Conservation (phyloP, 352 stramenopile genomes). For the Globisporangium solare region DNA sequence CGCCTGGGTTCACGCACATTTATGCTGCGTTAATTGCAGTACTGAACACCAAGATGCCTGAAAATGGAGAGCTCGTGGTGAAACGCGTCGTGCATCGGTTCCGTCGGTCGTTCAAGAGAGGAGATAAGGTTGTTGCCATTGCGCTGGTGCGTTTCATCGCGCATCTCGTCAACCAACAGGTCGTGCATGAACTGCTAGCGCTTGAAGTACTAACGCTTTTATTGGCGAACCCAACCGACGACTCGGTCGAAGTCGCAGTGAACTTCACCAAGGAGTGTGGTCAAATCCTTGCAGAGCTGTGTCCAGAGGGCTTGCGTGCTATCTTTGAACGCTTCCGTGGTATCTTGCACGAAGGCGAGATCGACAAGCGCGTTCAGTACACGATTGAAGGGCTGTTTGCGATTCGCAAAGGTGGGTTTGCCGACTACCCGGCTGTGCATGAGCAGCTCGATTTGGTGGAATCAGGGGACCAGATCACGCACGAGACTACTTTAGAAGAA, state of each 20-base stretch:
- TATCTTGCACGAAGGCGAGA: constrained; percentile 96
- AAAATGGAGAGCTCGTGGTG: constrained; percentile 95
- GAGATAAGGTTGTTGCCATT: constrained; percentile 95
- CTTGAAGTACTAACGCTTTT: constrained; percentile 97
- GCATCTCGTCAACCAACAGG: constrained; percentile 98
- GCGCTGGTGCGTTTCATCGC: constrained; percentile 96
- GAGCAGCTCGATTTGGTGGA: constrained; percentile 97
- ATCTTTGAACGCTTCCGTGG: constrained; percentile 97
- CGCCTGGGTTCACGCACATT: constrained; percentile 94
- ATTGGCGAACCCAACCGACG: constrained; percentile 96
- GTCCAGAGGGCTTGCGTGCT: constrained; percentile 88
- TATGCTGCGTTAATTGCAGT: constrained; percentile 97
- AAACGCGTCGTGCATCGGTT: constrained; percentile 95
- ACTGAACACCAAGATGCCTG: constrained; percentile 99
- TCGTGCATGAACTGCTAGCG: constrained; percentile 96
- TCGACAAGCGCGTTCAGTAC: constrained; percentile 98
- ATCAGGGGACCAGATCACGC: constrained; percentile 98
- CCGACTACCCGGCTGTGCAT: constrained; percentile 92
- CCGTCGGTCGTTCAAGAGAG: constrained; percentile 93
- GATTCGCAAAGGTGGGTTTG: constrained; percentile 94
- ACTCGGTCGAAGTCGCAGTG: constrained; percentile 97
- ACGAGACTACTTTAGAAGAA: constrained; percentile 96
- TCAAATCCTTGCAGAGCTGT: constrained; percentile 80
- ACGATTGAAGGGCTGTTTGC: constrained; percentile 98
- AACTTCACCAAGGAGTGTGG: constrained; percentile 97